Percentiles rank a stretch among this genome's conserved stretches.
phyloP scores from a whole-genome alignment of 805 yeast species.

The Myxozyma monticola region DNA sequence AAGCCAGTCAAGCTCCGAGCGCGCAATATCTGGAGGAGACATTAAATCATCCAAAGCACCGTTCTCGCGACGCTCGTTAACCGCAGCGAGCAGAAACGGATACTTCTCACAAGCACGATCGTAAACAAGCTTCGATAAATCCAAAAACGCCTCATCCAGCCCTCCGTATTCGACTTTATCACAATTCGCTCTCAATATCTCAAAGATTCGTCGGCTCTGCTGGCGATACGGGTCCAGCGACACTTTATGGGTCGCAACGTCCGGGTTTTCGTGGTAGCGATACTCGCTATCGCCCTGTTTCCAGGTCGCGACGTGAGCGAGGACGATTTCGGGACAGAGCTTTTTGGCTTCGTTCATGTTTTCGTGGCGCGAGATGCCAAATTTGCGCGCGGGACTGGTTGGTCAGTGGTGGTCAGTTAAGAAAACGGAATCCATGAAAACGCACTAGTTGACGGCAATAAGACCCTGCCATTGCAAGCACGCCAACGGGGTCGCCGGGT shows the following conservation, averaged over 20 bases:
- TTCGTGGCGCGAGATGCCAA: constrained; percentile 79
- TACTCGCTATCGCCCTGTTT: constrained; percentile 81
- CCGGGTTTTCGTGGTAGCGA: constrained; percentile 63
- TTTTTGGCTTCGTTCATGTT: constrained; percentile 62
- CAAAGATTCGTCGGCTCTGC: constrained; percentile 76
- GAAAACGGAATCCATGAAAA: not conserved
- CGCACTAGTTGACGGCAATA: constrained; percentile 68
- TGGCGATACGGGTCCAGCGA: constrained; percentile 88
- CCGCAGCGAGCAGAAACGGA: constrained; percentile 46
- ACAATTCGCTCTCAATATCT: constrained; percentile 57
- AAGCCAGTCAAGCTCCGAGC: constrained; percentile 32
- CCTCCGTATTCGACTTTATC: constrained; percentile 87
- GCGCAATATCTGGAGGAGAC: constrained; percentile 48
- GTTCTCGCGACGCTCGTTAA: constrained; percentile 2
- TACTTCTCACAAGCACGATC: constrained; percentile 44
- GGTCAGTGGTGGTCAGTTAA: not conserved
- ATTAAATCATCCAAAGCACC: constrained; percentile 36
- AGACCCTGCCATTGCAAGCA: constrained; percentile 91
- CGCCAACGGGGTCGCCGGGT: constrained; percentile 76
- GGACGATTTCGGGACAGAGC: constrained; percentile 73
- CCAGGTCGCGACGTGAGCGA: constrained; percentile 93
- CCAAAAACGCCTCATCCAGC: constrained; percentile 89
- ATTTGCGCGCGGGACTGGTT: constrained; percentile 82
- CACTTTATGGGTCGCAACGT: constrained; percentile 71
- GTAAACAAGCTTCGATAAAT: constrained; percentile 68